Evolutionary conservation across 2,329 filamentous ascomycete genomes (phyloP).

Genomic region (Talaromyces islandicus): DNA sequence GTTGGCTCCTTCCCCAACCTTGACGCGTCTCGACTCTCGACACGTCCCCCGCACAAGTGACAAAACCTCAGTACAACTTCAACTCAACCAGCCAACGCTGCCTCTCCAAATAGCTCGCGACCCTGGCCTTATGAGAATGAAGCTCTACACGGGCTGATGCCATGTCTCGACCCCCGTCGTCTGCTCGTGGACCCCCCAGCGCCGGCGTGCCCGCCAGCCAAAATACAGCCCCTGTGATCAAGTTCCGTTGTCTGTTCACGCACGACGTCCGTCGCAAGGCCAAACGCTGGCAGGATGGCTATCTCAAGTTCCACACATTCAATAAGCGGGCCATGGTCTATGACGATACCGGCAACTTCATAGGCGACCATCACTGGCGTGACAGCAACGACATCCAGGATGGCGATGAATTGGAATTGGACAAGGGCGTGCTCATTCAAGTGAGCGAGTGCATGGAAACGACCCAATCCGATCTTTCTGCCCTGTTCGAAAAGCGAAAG

Average conservation of each 20-base stretch:
- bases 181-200: conserved; percentile 26
- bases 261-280: conserved; percentile 79
- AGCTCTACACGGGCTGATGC: conserved; percentile 3
- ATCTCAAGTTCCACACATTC: conserved; percentile 81
- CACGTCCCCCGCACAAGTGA: not conserved
- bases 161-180: conserved; percentile 20
- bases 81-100: not conserved
- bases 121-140: not conserved
- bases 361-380: conserved; percentile 81
- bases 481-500: conserved; percentile 65
- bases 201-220: conserved; percentile 46
- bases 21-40: not conserved
- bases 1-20: too few relatives aligned
- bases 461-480: conserved; percentile 70
- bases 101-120: not conserved
- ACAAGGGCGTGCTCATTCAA: conserved; percentile 72
- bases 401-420: conserved; percentile 75
- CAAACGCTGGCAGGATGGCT: conserved; percentile 91
- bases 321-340: conserved; percentile 90
- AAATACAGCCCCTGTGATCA: conserved; percentile 68
- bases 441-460: conserved; percentile 69
- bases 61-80: not conserved
- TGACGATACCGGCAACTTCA: conserved; percentile 70
- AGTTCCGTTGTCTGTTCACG: conserved; percentile 82
- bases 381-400: conserved; percentile 63